Evolutionary conservation across 805 yeast species (phyloP).

Genomic region (Debaryomyces hansenii): DNA sequence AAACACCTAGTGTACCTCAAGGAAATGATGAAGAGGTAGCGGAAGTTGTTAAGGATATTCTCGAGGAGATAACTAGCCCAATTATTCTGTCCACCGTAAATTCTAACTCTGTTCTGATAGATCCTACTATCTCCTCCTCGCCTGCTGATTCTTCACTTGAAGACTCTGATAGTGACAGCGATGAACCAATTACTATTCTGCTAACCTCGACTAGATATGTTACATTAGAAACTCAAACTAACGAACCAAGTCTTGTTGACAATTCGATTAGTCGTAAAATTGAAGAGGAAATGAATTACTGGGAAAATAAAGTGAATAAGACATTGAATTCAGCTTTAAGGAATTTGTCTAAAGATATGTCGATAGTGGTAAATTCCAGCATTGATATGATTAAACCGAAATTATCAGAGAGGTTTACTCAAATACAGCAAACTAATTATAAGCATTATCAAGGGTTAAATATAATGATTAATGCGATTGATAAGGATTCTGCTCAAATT

Average conservation of each 20-base stretch:
- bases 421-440: conserved; percentile 28
- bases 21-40: conserved; percentile 10
- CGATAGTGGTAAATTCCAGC: conserved; percentile 21
- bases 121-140: not conserved
- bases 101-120: not conserved
- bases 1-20: conserved; percentile 4
- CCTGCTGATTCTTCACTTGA: not conserved
- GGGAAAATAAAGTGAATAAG: conserved; percentile 34
- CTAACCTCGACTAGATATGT: conserved; percentile 27
- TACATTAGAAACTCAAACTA: conserved; percentile 7
- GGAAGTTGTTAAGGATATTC: conserved; percentile 21
- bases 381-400: conserved; percentile 24
- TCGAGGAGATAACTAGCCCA: conserved; percentile 13
- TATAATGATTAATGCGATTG: conserved; percentile 27
- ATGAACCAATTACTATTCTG: conserved; percentile 19
- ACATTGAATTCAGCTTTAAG: conserved; percentile 33
- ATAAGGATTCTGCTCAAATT: conserved; percentile 34
- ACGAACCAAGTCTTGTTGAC: not conserved
- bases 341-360: conserved; percentile 32
- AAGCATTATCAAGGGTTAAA: conserved; percentile 30
- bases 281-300: conserved; percentile 30
- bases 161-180: conserved; percentile 2
- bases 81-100: not conserved
- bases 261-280: conserved; percentile 11
- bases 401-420: conserved; percentile 25